Conservation (phyloP, 495 filamentous ascomycete species). For the Antarctomyces pellizariae region DNA sequence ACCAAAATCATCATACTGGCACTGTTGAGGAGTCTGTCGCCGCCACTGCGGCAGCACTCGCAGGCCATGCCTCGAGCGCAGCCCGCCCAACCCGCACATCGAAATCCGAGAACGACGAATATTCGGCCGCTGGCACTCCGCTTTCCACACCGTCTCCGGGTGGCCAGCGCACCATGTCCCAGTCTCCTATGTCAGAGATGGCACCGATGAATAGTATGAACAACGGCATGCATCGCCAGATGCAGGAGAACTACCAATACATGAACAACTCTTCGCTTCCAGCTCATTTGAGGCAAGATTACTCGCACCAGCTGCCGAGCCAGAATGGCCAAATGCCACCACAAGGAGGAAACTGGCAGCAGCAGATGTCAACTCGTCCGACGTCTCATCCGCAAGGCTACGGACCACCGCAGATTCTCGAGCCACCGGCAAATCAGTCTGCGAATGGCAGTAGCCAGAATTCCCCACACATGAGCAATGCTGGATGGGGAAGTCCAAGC, state of each 20-base stretch:
- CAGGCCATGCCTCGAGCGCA: slow-evolving; percentile 29
- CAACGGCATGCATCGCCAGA: slow-evolving; percentile 43
- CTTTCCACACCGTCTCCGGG: slow-evolving; percentile 71
- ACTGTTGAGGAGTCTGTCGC: slow-evolving; percentile 85
- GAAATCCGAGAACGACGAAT: slow-evolving; percentile 63
- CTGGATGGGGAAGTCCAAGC: slow-evolving; percentile 56
- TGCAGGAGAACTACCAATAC: slow-evolving; percentile 37
- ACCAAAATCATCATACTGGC: slow-evolving; percentile 89
- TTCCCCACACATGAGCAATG: slow-evolving; percentile 49
- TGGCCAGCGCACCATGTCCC: slow-evolving; percentile 46
- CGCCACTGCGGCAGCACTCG: slow-evolving; percentile 64
- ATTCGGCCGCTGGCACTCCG: slow-evolving; percentile 62
- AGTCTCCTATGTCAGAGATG: slow-evolving; percentile 60
- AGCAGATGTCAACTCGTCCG: slow-evolving; percentile 39
- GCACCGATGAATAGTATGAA: slow-evolving; percentile 51
- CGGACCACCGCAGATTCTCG: slow-evolving; percentile 63
- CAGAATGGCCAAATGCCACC: slow-evolving; percentile 28
- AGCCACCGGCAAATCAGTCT: slow-evolving; percentile 55
- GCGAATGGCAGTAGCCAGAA: slow-evolving; percentile 36
- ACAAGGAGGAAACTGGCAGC: slow-evolving; percentile 26
- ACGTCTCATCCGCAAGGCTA: slow-evolving; percentile 63
- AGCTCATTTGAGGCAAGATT: slow-evolving; percentile 50
- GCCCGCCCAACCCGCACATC: slow-evolving; percentile 29
- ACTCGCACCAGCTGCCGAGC: slow-evolving; percentile 14
- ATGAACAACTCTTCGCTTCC: slow-evolving; percentile 49